Evolutionary conservation across 1,139 yeast genomes (phyloP).

Genomic region (Hansenula sp.): DNA sequence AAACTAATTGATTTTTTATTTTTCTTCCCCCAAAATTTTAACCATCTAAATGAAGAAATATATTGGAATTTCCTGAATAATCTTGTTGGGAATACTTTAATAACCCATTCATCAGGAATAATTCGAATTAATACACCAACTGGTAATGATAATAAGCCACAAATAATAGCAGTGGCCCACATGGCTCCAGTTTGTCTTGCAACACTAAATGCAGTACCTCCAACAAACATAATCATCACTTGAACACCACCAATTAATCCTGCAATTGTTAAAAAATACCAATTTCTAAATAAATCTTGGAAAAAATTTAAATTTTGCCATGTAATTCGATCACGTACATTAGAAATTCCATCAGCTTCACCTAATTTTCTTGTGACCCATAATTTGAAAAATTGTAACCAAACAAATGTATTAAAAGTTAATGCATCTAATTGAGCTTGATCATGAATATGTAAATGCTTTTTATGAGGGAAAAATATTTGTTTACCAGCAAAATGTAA

Average conservation of each 20-base stretch:
- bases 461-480: slow-evolving; percentile 49
- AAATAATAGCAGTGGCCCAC: slow-evolving; percentile 87
- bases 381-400: slow-evolving; percentile 95
- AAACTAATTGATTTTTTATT: slow-evolving; percentile 1
- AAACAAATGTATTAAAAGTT: slow-evolving; percentile 94
- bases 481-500: slow-evolving; percentile 74
- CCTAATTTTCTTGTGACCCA: slow-evolving; percentile 89
- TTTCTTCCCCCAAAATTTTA: slow-evolving; percentile 28
- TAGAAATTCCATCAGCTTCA: slow-evolving; percentile 70
- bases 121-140: slow-evolving; percentile 72
- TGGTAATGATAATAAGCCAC: slow-evolving; percentile 84
- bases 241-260: slow-evolving; percentile 78
- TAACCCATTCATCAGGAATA: slow-evolving; percentile 79
- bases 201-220: slow-evolving; percentile 92
- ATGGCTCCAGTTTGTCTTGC: slow-evolving; percentile 72
- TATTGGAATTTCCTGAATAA: slow-evolving; percentile 45
- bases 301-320: slow-evolving; percentile 70
- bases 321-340: slow-evolving; percentile 55
- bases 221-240: slow-evolving; percentile 88
- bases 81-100: slow-evolving; percentile 62
- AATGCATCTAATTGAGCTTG: slow-evolving; percentile 67
- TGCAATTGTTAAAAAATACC: slow-evolving; percentile 73
- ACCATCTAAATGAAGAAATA: slow-evolving; percentile 44
- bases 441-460: slow-evolving; percentile 40
- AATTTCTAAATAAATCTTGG: slow-evolving; percentile 75